Base-by-base conservation (phyloP, 495 filamentous ascomycete genomes). In the Diplogelasinospora grovesii region DNA sequence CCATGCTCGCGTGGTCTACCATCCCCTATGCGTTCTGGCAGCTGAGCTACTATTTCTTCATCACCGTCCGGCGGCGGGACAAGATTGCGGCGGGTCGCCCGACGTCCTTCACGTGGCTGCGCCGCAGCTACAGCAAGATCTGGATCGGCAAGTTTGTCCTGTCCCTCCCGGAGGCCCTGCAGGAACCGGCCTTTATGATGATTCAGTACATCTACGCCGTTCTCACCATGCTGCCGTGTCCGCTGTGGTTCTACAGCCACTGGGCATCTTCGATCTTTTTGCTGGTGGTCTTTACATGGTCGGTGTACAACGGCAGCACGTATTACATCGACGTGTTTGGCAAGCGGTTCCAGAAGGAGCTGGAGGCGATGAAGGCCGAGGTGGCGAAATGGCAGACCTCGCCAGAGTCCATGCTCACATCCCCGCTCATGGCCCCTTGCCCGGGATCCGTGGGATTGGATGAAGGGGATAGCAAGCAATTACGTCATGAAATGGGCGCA, bases 281-380 rank as follows among this genome's bases (percentile, higher is more conserved):
- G 39, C 62, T 81, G 4, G 68, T 74, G 7, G 77, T 98, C 14
- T 97, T 96, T 52, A 63, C 77, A 22, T 94, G 90, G 89, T 89
- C 83, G 51, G 77, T 95, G 35, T 87, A 95, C 61, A 98, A 98
- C 49, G 92, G 92, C 20, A 86, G 89, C 18, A 95, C 89, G 10
- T 98, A 84, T 59, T 98, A 98, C 60, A 95, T 97, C 57, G 92
- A 98, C 49, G 82, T 95, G 10, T 98, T 95, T 49, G 92, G 92
- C 41, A 95, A 83, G 56, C 79, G 89, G 4, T 97, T 97, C 70
- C 86, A 97, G 69, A 93, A 89, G 57, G 93, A 98, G 63, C 70
- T 98, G 15, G 93, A 97, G 60, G 75, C 82, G 22, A 74, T 98
- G 63, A 89, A 83, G 67, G 77, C 75, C 41, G 92, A 98, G 59